phyloP scores from a whole-genome alignment of 257 asterid species.

The Misopates orontium region DNA sequence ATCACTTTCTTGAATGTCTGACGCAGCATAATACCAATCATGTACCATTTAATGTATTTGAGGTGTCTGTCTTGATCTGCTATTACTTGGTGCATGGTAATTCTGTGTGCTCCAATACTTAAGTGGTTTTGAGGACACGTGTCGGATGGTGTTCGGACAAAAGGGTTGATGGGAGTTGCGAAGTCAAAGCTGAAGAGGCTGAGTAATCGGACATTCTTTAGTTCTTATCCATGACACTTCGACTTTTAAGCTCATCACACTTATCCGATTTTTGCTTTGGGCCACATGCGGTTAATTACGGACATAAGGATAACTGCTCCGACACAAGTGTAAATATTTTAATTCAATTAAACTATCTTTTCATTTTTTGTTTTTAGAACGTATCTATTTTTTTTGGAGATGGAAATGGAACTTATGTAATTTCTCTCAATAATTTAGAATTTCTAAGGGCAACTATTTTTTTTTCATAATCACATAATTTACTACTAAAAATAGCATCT shows the following conservation, averaged over 20 bases:
- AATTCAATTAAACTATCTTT: not conserved
- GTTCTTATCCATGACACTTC: slow-evolving; percentile 41
- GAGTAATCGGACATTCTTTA: slow-evolving; percentile 27
- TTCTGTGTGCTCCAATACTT: slow-evolving; percentile 15
- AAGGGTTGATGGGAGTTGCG: not conserved
- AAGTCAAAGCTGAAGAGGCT: slow-evolving; percentile 33
- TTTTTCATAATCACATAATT: too few species aligned
- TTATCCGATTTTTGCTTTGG: slow-evolving; percentile 36
- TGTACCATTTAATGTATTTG: slow-evolving; percentile 12
- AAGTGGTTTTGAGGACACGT: slow-evolving; percentile 21
- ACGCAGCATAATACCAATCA: slow-evolving; percentile 36
- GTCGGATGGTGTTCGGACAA: slow-evolving; percentile 5
- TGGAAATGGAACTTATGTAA: too few species aligned
- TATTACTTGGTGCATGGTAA: slow-evolving; percentile 21
- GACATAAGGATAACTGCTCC: not conserved
- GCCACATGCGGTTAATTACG: slow-evolving; percentile 28
- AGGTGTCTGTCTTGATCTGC: slow-evolving; percentile 26
- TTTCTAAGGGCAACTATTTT: too few species aligned
- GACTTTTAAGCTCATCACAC: slow-evolving; percentile 25
- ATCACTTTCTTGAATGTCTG: slow-evolving; percentile 35
- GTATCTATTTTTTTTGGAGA: too few species aligned
- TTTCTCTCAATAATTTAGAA: too few species aligned
- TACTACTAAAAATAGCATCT: too few species aligned
- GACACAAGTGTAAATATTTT: not conserved
- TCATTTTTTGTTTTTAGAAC: too few species aligned